phyloP scores from a whole-genome alignment of 371 early-diverging fungal genomes.

The Mortierella sp. region DNA sequence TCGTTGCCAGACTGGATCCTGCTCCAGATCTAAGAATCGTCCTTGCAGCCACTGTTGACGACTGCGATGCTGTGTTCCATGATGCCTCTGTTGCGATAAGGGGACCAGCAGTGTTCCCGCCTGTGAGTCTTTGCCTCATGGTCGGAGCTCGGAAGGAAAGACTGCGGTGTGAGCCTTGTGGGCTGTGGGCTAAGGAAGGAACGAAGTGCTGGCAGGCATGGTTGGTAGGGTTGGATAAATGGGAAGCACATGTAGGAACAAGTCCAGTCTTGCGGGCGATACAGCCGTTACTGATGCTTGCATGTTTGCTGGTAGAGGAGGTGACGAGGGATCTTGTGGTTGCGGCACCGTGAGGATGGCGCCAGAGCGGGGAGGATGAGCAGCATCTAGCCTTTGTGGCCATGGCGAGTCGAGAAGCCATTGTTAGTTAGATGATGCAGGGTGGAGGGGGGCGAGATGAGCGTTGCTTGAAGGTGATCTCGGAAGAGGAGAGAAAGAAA shows the following conservation, averaged over 20 bases:
- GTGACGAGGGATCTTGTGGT: neutral
- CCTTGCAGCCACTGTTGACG: neutral
- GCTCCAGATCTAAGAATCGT: neutral
- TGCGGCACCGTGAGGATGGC: conserved; percentile 1
- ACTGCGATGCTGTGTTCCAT: neutral
- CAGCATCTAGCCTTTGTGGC: neutral
- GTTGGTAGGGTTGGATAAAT: neutral
- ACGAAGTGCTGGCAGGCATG: neutral
- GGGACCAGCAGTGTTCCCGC: neutral
- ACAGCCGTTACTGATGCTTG: neutral
- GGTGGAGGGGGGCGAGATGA: neutral
- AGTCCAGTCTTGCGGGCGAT: too few relatives aligned
- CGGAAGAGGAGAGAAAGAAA: neutral
- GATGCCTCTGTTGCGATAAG: neutral
- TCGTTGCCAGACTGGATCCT: neutral
- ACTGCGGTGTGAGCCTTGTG: conserved; percentile 20
- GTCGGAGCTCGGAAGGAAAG: conserved; percentile 28
- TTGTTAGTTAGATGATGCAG: neutral
- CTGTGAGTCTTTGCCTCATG: neutral
- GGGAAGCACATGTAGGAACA: neutral
- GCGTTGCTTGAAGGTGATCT: neutral
- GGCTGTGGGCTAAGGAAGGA: neutral
- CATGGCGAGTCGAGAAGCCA: conserved; percentile 3
- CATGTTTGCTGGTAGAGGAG: neutral
- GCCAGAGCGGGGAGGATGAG: neutral